Evolutionary conservation across 371 early-diverging fungal genomes (phyloP).

Genomic region (Rhizopus stolonifer): DNA sequence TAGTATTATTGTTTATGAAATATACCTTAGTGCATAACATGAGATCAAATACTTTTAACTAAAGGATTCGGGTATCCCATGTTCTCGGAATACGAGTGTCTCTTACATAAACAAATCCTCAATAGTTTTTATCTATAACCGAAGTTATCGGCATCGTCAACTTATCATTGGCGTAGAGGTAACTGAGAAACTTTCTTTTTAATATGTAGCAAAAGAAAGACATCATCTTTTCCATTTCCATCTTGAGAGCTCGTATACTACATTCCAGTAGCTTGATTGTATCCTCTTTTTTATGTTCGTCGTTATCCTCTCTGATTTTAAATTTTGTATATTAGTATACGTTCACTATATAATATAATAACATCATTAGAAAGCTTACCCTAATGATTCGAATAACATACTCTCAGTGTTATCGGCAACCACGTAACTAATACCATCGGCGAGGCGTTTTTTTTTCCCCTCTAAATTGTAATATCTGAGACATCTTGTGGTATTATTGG

Average conservation of each 20-base stretch:
- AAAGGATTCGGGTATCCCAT: conserved; percentile 1
- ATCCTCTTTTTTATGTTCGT: conserved; percentile 5
- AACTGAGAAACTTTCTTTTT: neutral
- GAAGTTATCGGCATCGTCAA: conserved; percentile 6
- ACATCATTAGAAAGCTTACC: conserved; percentile 3
- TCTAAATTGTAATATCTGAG: neutral
- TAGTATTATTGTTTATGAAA: neutral
- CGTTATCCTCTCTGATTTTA: neutral
- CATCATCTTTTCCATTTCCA: conserved; percentile 7
- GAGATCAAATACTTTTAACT: conserved; percentile 2
- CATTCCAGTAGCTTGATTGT: conserved; percentile 5
- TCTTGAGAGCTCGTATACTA: conserved; percentile 5
- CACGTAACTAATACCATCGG: conserved; percentile 5
- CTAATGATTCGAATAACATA: conserved; percentile 5
- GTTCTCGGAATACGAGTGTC: conserved; percentile 5
- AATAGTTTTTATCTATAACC: neutral
- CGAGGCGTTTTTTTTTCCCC: neutral
- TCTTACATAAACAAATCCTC: conserved; percentile 1
- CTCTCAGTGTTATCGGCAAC: conserved; percentile 3
- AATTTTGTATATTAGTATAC: conserved; percentile 3
- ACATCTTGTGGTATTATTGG: no score
- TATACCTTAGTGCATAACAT: conserved; percentile 3
- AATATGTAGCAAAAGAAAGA: no score
- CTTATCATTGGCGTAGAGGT: conserved; percentile 5
- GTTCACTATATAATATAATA: conserved; percentile 4